Conservation (phyloP, 2,329 filamentous ascomycete genomes). For the Phyllosticta citriasiana region DNA sequence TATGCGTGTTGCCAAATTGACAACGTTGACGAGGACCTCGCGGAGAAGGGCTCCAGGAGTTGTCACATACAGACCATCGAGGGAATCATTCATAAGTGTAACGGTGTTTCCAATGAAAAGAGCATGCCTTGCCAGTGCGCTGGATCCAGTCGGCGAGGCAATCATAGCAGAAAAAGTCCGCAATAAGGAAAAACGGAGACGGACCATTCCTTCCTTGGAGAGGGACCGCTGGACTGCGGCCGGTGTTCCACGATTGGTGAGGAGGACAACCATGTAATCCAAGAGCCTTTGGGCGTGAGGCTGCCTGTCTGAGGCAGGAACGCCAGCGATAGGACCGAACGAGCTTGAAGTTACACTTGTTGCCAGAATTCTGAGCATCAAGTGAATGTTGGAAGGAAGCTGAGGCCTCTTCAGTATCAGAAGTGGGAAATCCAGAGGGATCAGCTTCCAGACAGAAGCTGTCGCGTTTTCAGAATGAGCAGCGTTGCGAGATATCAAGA, state of each 20-base stretch:
- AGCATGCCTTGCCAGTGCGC: constrained; percentile 57
- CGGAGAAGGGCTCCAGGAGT: constrained; percentile 24
- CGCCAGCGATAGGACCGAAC: constrained; percentile 53
- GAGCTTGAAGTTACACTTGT: constrained; percentile 55
- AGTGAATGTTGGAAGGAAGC: constrained; percentile 50
- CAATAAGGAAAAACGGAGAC: constrained; percentile 32
- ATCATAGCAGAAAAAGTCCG: constrained; percentile 24
- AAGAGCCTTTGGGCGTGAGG: constrained; percentile 10
- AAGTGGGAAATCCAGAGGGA: constrained; percentile 27
- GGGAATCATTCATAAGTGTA: constrained; percentile 61
- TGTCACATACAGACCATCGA: constrained; percentile 47
- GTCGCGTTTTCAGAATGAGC: constrained; percentile 29
- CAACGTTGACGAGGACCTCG: constrained; percentile 34
- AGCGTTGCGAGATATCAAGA: constrained; percentile 53
- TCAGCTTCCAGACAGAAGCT: constrained; percentile 50
- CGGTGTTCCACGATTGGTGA: not conserved
- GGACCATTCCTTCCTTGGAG: constrained; percentile 22
- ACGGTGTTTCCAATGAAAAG: constrained; percentile 66
- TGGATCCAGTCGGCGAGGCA: constrained; percentile 49
- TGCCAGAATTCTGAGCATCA: constrained; percentile 55
- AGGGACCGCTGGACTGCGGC: not conserved
- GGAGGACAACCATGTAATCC: not conserved
- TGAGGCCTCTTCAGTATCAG: constrained; percentile 62
- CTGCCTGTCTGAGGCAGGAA: not conserved
- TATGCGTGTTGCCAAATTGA: constrained; percentile 52